These are phyloP conservation scores for Coprinellus micaceus DNA, from an alignment of 768 basidiomycete genomes.

Conservation along the genomic window DNA sequence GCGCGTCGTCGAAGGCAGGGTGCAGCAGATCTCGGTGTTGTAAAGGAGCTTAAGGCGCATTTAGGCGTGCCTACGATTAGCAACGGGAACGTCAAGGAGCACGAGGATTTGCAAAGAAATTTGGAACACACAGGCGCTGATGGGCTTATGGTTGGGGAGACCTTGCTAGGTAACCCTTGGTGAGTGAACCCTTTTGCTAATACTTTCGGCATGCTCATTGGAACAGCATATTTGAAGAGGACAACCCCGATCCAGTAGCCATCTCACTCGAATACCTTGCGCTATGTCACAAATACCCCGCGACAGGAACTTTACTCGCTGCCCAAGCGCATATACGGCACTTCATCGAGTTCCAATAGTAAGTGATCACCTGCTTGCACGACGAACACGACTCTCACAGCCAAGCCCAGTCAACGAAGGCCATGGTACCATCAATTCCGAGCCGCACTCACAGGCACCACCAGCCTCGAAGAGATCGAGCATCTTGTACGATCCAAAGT, in stretches of 20 bases:
- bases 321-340: slow-evolving; percentile 64
- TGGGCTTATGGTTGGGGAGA: slow-evolving; percentile 80
- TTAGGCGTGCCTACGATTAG: slow-evolving; percentile 61
- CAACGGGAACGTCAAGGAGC: slow-evolving; percentile 73
- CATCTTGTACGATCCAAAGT: slow-evolving; percentile 40
- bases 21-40: slow-evolving; percentile 60
- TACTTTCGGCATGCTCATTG: not conserved
- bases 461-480: slow-evolving; percentile 45
- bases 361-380: slow-evolving; percentile 15
- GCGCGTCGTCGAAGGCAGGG: slow-evolving; percentile 68
- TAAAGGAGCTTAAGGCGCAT: slow-evolving; percentile 50
- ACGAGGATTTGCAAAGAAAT: slow-evolving; percentile 55
- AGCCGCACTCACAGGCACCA: slow-evolving; percentile 37
- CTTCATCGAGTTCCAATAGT: slow-evolving; percentile 70
- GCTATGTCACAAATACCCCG: slow-evolving; percentile 51
- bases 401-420: slow-evolving; percentile 37
- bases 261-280: slow-evolving; percentile 70
- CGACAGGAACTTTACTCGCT: slow-evolving; percentile 43
- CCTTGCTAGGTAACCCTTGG: slow-evolving; percentile 74
- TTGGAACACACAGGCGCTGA: slow-evolving; percentile 56
- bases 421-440: slow-evolving; percentile 60
- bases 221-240: slow-evolving; percentile 53
- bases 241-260: slow-evolving; percentile 55
- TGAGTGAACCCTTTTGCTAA: slow-evolving; percentile 25
- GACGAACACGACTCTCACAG: not conserved